These are phyloP conservation scores for Boechera stricta DNA, from an alignment of 345 rosid genomes.

Conservation along the genomic window DNA sequence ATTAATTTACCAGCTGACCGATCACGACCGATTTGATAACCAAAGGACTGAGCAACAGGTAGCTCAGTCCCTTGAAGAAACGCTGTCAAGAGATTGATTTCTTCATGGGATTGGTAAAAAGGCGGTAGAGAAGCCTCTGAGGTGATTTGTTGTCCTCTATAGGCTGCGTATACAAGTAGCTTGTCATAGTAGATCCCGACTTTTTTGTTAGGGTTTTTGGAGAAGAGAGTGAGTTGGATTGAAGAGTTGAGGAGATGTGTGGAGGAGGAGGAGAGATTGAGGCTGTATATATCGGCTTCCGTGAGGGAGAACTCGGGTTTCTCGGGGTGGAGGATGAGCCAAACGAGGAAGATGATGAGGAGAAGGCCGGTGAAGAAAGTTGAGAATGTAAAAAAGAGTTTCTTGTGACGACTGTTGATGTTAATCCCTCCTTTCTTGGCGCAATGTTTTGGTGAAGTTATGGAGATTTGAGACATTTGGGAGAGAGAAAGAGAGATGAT, in stretches of 20 bases:
- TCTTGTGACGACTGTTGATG: conserved; percentile 58
- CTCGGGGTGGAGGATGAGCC: conserved; percentile 78
- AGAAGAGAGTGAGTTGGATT: conserved; percentile 65
- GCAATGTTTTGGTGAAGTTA: conserved; percentile 80
- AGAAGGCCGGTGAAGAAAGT: conserved; percentile 58
- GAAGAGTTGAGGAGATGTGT: conserved; percentile 84
- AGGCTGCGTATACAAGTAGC: conserved; percentile 63
- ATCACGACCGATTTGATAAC: conserved; percentile 67
- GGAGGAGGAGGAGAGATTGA: conserved; percentile 57
- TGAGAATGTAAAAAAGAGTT: conserved; percentile 59
- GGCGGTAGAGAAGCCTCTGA: conserved; percentile 62
- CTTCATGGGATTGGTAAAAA: conserved; percentile 79
- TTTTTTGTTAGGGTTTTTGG: conserved; percentile 71
- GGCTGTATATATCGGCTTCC: conserved; percentile 65
- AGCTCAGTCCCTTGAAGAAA: conserved; percentile 64
- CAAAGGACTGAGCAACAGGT: conserved; percentile 69
- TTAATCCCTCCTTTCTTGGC: conserved; percentile 55
- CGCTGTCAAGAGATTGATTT: conserved; percentile 64
- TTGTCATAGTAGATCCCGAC: conserved; percentile 86
- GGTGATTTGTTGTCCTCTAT: conserved; percentile 85
- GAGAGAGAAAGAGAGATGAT: not conserved
- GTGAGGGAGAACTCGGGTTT: conserved; percentile 76
- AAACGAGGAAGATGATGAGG: conserved; percentile 59
- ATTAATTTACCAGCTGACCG: conserved; percentile 59
- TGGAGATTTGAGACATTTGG: conserved; percentile 73